A percentile compares a stretch with the other conserved stretches of the same genome.
These are phyloP conservation scores for Coemansia sp. DNA, from an alignment of 192 early-diverging fungal species.

Conservation along the genomic window DNA sequence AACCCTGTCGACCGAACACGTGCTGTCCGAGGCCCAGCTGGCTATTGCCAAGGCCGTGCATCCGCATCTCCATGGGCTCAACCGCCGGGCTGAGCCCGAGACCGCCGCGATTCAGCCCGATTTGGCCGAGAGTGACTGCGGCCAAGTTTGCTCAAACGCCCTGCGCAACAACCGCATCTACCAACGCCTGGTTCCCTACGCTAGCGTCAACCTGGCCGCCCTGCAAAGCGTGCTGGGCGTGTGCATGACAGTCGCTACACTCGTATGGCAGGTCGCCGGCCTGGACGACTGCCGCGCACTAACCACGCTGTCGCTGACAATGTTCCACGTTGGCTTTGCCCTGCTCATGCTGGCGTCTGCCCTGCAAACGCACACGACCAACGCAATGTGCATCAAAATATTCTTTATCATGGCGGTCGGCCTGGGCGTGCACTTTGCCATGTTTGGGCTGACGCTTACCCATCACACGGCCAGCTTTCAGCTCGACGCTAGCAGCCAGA, in stretches of 20 bases:
- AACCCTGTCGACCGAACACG: not conserved
- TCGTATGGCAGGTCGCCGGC: slow-evolving; percentile 1
- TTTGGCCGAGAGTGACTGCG: not conserved
- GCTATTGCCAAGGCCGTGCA: slow-evolving; percentile 17
- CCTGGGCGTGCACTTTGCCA: slow-evolving; percentile 10
- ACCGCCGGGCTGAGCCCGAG: not conserved
- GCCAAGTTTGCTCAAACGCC: not conserved
- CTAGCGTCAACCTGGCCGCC: slow-evolving; percentile 11
- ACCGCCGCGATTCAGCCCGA: not conserved
- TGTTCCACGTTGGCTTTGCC: slow-evolving; percentile 9
- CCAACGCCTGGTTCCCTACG: slow-evolving; percentile 4
- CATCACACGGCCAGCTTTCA: not conserved
- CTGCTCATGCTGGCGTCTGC: slow-evolving; percentile 21
- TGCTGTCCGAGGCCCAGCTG: slow-evolving; percentile 3
- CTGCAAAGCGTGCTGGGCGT: slow-evolving; percentile 12
- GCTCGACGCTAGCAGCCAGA: too few species aligned
- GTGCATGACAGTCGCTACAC: not conserved
- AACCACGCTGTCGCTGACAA: not conserved
- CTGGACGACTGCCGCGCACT: slow-evolving; percentile 2
- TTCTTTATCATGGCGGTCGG: slow-evolving; percentile 25
- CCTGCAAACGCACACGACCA: slow-evolving; percentile 21
- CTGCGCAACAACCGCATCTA: not conserved
- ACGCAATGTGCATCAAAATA: slow-evolving; percentile 29
- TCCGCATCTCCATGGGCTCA: slow-evolving; percentile 6
- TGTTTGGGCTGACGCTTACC: slow-evolving; percentile 5